Conservation (phyloP, 495 filamentous ascomycete species). For the Glonium stellatum region DNA sequence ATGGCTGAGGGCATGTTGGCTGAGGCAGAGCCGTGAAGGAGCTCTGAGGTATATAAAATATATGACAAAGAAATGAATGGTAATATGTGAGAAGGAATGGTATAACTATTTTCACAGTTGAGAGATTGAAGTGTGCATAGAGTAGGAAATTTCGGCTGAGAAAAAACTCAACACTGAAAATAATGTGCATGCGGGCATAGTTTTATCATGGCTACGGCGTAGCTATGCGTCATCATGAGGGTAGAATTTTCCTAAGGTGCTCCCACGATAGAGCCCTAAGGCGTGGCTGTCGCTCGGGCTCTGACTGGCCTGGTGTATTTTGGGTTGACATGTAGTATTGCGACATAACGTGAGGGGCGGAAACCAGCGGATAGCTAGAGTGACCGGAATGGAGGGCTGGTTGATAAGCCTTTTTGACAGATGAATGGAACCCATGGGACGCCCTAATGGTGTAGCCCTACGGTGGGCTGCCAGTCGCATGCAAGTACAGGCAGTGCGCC, state of each 20-base stretch:
- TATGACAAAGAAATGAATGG: not conserved
- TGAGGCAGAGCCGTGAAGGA: not conserved
- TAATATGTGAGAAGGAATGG: constrained; percentile 7
- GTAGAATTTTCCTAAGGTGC: constrained; percentile 6
- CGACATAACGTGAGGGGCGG: not conserved
- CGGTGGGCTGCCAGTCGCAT: too few relatives aligned
- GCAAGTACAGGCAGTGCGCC: too few relatives aligned
- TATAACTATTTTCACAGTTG: not conserved
- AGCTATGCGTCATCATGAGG: constrained; percentile 5
- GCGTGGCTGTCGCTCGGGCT: constrained; percentile 7
- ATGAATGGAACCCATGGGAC: not conserved
- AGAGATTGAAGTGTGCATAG: not conserved
- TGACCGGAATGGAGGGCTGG: not conserved
- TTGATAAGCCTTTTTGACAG: not conserved
- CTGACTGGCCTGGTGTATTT: constrained; percentile 2
- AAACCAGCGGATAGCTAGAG: not conserved
- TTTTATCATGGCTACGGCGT: constrained; percentile 7
- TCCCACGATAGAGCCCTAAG: constrained; percentile 6
- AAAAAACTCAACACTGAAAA: constrained; percentile 24
- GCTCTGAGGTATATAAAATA: not conserved
- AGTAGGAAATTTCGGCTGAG: constrained; percentile 20
- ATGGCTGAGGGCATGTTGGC: constrained; percentile 28
- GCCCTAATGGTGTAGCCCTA: too few relatives aligned
- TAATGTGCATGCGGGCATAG: constrained; percentile 1
- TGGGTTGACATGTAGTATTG: not conserved